These are phyloP conservation scores for Albatrellus ellisii DNA, from an alignment of 768 basidiomycete genomes.

Conservation along the genomic window DNA sequence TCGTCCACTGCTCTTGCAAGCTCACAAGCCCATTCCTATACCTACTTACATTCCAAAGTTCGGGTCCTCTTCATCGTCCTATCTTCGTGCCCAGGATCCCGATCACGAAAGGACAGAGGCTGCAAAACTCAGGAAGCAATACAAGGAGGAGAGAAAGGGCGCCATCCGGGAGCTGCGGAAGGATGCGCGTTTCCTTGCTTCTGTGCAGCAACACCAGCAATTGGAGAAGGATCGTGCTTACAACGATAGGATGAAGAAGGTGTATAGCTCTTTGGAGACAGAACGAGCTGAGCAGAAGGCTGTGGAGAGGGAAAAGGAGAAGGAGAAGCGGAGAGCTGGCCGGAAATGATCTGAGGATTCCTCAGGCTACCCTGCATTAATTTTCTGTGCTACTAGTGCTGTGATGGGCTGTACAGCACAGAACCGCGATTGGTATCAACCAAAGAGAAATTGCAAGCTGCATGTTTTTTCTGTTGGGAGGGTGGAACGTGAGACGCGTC, in stretches of 20 bases:
- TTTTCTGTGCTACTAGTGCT: no score
- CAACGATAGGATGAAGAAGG: constrained; percentile 72
- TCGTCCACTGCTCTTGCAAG: constrained; percentile 70
- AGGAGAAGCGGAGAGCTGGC: constrained; percentile 66
- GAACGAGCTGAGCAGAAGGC: constrained; percentile 95
- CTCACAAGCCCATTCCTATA: constrained; percentile 95
- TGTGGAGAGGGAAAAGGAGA: constrained; percentile 72
- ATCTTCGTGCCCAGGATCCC: constrained; percentile 74
- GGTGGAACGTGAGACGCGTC: background rate
- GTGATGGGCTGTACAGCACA: no score
- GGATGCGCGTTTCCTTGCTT: constrained; percentile 87
- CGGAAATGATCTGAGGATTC: constrained; percentile 34
- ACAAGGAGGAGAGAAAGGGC: constrained; percentile 94
- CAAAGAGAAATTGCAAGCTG: no score
- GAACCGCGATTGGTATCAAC: no score
- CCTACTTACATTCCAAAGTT: constrained; percentile 91
- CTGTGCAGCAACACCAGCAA: constrained; percentile 75
- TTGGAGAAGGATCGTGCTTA: constrained; percentile 76
- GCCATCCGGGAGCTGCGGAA: constrained; percentile 94
- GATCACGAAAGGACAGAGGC: constrained; percentile 85
- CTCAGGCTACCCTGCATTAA: background rate
- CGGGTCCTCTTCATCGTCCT: constrained; percentile 61
- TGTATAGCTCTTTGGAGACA: constrained; percentile 60
- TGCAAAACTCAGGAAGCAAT: constrained; percentile 72
- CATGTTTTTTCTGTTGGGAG: no score